These are phyloP conservation scores for Pezicula rhizophila DNA, from an alignment of 2,329 filamentous ascomycete genomes.

Conservation along the genomic window DNA sequence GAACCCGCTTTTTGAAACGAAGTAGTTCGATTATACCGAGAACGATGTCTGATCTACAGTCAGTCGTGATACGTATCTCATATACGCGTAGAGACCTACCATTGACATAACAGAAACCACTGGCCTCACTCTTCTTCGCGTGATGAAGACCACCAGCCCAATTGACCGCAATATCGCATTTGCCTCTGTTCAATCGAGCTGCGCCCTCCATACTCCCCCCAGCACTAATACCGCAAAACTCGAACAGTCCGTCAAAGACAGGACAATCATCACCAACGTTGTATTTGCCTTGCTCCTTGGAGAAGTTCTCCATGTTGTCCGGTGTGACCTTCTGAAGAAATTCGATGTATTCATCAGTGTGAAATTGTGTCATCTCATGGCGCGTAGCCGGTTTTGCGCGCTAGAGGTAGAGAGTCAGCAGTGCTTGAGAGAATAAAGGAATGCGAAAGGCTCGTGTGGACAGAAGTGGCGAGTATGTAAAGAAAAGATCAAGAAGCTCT, in stretches of 20 bases:
- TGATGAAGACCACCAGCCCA: conserved; percentile 98
- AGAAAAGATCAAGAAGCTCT: no score
- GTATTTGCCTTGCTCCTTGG: conserved; percentile 86
- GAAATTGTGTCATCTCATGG: conserved; percentile 89
- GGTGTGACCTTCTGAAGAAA: conserved; percentile 94
- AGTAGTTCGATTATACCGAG: conserved; percentile 90
- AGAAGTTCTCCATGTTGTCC: conserved; percentile 94
- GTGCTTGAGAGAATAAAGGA: not conserved
- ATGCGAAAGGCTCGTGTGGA: not conserved
- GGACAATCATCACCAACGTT: conserved; percentile 97
- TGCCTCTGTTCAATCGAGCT: conserved; percentile 78
- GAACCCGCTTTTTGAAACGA: conserved; percentile 84
- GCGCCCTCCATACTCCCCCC: conserved; percentile 93
- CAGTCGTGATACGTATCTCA: conserved; percentile 23
- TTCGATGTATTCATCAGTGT: conserved; percentile 91
- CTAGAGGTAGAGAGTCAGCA: conserved; percentile 34
- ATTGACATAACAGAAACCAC: conserved; percentile 97
- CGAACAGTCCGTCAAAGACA: conserved; percentile 95
- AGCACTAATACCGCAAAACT: conserved; percentile 91
- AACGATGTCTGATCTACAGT: conserved; percentile 73
- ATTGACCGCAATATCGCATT: conserved; percentile 96
- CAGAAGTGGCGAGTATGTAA: not conserved
- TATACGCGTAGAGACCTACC: conserved; percentile 47
- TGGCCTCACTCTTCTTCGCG: conserved; percentile 93
- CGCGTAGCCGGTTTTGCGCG: conserved; percentile 80